A percentile compares a stretch with the other conserved stretches of the same genome.
These are phyloP conservation scores for Eucalyptus camaldulensis DNA, from an alignment of 345 rosid genomes.

Conservation along the genomic window DNA sequence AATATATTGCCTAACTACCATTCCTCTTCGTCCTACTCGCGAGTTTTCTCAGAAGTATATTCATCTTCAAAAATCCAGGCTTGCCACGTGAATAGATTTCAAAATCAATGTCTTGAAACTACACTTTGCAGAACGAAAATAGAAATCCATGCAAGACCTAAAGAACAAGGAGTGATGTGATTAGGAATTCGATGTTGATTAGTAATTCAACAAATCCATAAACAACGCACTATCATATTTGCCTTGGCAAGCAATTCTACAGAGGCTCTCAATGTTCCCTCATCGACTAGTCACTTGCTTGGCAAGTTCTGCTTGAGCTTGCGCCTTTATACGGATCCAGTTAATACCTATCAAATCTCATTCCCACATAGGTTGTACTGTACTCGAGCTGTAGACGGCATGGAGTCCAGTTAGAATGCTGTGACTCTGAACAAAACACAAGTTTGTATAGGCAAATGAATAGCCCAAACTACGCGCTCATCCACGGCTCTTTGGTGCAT, in stretches of 20 bases:
- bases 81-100: neutral
- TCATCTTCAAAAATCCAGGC: neutral
- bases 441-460: neutral
- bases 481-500: neutral
- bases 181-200: neutral
- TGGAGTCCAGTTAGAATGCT: neutral
- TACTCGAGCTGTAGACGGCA: neutral
- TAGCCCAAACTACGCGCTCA: neutral
- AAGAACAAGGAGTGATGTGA: neutral
- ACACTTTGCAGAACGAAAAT: neutral
- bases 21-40: neutral
- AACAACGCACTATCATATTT: neutral
- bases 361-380: neutral
- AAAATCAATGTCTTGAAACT: neutral
- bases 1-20: neutral
- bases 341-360: neutral
- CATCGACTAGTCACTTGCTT: neutral
- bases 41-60: neutral
- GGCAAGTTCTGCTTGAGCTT: neutral
- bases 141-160: neutral
- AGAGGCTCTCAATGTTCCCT: neutral
- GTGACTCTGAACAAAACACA: neutral
- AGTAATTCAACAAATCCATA: neutral
- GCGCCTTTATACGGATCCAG: neutral
- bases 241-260: neutral